Conservation (phyloP, 2,329 filamentous ascomycete species). For the Diplodia intermedia region DNA sequence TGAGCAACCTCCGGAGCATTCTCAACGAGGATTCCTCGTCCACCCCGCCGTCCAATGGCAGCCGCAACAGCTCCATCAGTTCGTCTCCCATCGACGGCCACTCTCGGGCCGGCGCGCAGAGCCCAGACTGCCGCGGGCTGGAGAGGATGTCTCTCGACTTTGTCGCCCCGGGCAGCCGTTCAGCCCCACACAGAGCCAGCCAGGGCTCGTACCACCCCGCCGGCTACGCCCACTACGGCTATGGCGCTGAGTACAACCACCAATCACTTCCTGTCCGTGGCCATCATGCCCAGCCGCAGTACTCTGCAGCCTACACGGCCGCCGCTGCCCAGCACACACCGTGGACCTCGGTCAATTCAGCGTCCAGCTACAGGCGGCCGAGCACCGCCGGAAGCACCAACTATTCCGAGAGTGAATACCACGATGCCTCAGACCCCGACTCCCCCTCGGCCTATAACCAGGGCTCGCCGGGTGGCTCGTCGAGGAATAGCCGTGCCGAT, state of each 20-base stretch:
- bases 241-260: conserved; percentile 6
- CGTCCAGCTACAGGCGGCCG: conserved; percentile 7
- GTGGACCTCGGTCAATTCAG: conserved; percentile 28
- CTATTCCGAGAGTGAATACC: conserved; percentile 21
- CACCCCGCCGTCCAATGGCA: conserved; percentile 16
- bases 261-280: background rate
- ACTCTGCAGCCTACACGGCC: conserved; percentile 3
- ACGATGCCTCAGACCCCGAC: conserved; percentile 11
- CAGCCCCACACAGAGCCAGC: conserved; percentile 14
- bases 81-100: conserved; percentile 9
- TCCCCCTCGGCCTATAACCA: conserved; percentile 6
- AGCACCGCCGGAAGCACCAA: conserved; percentile 22
- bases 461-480: conserved; percentile 7
- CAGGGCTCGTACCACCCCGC: conserved; percentile 6
- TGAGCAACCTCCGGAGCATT: conserved; percentile 30
- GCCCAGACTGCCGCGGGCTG: conserved; percentile 24
- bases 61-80: conserved; percentile 3
- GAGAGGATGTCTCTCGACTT: conserved; percentile 33
- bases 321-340: background rate
- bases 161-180: conserved; percentile 30
- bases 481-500: background rate
- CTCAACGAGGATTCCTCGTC: conserved; percentile 29
- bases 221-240: conserved; percentile 23
- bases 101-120: background rate
- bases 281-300: conserved; percentile 12